Evolutionary conservation across 2,329 filamentous ascomycete species (phyloP), one percentile per base, ranked within the genome.

Genomic region (Dryadomyces quercus-mongolicae): DNA sequence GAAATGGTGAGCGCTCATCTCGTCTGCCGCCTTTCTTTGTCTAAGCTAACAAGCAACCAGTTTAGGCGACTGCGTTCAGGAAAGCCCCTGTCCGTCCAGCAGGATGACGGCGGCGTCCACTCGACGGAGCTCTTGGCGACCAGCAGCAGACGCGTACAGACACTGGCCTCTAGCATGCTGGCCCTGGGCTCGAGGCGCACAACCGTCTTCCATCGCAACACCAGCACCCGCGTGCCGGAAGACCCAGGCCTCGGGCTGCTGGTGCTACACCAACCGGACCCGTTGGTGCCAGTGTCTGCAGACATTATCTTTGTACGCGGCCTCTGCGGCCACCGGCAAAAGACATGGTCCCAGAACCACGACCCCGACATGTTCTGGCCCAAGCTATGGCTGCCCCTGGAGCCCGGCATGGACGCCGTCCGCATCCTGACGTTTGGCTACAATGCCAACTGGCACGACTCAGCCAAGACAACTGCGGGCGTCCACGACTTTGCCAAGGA

Each of bases 261-360:
- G n/a, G 49, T 51, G 12, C 36, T 51, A 8, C 20, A 18, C 36
- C 4, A 34, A 8, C 49, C 49, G 13, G 38, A 51, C 5, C 16
- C 49, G 16, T 31, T 21, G 15, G 42, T 56, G 25, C 4, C 25
- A 31, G 25, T 31, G 8, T 4, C 8, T 4, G 25, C 25, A 15
- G 59, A 65, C 50, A 60, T 65, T 5, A 49, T 64, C 3, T 64
- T 65, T 54, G 54, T 65, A 5, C 63, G 64, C 51, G 62, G 63
- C 5, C 61, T 65, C 2, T 59, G 57, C 4, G 62, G 61, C 0
- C 59, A 60, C n/a, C 62, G 60, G 18, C 42, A 55, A 15, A 53
- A 48, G 31, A 61, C 62, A 5, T 64, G 62, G 62, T 63, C 54
- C 13, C 42, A 46, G 13, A 54, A 62, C 20, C 50, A 56, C 3